Evolutionary conservation across 139 green algal genomes (phyloP).

Genomic region (Coccomyxa sp.): DNA sequence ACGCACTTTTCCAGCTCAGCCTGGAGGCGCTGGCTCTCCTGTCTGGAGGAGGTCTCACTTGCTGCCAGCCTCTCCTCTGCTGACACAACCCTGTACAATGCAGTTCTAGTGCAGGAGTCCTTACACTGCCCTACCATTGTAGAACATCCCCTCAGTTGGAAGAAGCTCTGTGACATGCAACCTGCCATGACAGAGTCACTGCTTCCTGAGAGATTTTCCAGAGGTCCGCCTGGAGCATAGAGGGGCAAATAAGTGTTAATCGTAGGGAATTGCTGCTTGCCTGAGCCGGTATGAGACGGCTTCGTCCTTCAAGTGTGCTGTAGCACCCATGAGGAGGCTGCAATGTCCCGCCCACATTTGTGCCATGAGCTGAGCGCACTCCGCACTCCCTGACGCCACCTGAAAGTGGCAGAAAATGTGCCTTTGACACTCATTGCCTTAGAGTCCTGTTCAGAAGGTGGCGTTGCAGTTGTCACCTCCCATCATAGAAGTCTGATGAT

Average conservation of each 20-base stretch:
- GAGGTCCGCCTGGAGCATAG: no score
- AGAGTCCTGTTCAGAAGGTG: no score
- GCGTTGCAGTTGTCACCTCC: not conserved
- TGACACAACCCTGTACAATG: not conserved
- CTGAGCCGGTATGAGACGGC: not conserved
- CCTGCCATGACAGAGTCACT: no score
- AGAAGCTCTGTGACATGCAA: no score
- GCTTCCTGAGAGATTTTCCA: no score
- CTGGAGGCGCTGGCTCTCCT: not conserved
- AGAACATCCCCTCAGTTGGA: no score
- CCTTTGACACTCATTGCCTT: no score
- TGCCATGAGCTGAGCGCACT: constrained; percentile 13
- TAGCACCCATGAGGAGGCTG: constrained; percentile 1
- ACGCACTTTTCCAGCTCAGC: not conserved
- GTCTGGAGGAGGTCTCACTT: not conserved
- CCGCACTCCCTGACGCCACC: constrained; percentile 6
- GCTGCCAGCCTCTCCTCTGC: not conserved
- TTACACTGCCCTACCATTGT: no score
- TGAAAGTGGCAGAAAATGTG: no score
- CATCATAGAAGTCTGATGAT: not conserved
- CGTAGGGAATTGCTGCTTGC: not conserved
- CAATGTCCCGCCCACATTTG: constrained; percentile 11
- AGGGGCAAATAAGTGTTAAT: no score
- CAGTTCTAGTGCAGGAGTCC: no score
- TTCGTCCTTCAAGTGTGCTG: not conserved